Evolutionary conservation across 163 green algal genomes (phyloP).

Genomic region (Trebouxia gelatinosa): DNA sequence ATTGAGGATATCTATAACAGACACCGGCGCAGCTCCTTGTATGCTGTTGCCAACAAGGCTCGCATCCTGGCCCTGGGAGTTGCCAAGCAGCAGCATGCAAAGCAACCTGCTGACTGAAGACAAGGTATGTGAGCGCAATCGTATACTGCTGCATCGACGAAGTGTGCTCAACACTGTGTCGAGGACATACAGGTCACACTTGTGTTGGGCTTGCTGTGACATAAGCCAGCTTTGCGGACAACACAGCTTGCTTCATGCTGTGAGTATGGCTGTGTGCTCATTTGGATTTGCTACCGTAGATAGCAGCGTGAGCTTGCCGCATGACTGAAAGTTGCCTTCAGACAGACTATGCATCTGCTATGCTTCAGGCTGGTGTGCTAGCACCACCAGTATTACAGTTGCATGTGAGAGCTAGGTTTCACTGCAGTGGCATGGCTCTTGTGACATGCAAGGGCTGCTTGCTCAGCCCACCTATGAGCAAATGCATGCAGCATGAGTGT

Average conservation of each 20-base stretch:
- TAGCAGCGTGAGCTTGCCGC: no score
- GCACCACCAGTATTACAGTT: no score
- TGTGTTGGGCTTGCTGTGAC: not conserved
- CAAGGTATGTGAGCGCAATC: not conserved
- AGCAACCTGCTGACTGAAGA: slow-evolving; percentile 17
- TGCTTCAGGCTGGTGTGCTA: no score
- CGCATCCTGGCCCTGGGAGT: slow-evolving; percentile 5
- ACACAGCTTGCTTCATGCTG: not conserved
- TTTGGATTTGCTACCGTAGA: no score
- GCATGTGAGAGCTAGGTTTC: no score
- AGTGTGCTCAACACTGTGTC: not conserved
- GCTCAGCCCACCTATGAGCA: no score
- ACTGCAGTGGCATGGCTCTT: no score
- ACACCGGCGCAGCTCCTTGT: slow-evolving; percentile 10
- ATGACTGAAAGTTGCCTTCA: no score
- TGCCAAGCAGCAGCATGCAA: not conserved
- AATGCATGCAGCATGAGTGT: not conserved
- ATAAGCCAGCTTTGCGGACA: not conserved
- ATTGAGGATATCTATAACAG: slow-evolving; percentile 7
- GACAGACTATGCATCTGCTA: no score
- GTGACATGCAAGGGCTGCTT: no score
- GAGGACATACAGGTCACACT: not conserved
- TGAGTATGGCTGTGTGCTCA: no score
- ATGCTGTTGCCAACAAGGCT: not conserved
- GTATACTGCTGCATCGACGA: not conserved